These are phyloP conservation scores for Sisymbrium irio DNA, from an alignment of 345 rosid species.

Conservation along the genomic window DNA sequence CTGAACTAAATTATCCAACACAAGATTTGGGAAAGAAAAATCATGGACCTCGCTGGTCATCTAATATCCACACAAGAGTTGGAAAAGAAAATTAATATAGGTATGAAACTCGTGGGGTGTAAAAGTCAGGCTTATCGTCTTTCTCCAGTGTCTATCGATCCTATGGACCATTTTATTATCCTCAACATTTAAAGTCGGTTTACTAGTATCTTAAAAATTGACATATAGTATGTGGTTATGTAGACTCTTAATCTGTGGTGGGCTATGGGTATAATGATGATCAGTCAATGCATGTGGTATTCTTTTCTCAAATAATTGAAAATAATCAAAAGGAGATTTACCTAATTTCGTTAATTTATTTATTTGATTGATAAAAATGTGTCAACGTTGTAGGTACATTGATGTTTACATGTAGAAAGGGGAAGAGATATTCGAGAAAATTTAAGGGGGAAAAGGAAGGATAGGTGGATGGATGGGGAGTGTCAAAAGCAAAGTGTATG, in stretches of 20 bases:
- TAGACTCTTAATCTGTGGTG: background rate
- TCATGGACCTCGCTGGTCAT: background rate
- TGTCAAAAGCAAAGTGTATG: background rate
- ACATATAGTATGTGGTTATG: background rate
- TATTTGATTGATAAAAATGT: background rate
- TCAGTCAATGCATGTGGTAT: background rate
- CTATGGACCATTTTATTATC: constrained; percentile 4
- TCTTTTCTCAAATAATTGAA: background rate
- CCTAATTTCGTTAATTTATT: background rate
- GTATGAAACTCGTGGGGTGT: background rate
- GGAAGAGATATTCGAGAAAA: background rate
- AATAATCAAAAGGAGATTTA: background rate
- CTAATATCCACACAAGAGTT: constrained; percentile 13
- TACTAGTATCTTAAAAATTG: background rate
- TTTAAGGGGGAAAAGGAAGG: background rate
- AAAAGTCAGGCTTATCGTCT: constrained; percentile 4
- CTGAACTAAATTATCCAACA: background rate
- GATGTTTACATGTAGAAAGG: background rate
- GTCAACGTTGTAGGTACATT: background rate
- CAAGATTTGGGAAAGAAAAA: background rate
- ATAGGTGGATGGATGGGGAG: background rate
- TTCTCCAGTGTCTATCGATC: background rate
- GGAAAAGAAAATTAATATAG: background rate
- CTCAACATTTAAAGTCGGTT: background rate
- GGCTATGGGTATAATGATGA: background rate